Conservation (phyloP, 257 asterid species). For the Solanum rostratum region DNA sequence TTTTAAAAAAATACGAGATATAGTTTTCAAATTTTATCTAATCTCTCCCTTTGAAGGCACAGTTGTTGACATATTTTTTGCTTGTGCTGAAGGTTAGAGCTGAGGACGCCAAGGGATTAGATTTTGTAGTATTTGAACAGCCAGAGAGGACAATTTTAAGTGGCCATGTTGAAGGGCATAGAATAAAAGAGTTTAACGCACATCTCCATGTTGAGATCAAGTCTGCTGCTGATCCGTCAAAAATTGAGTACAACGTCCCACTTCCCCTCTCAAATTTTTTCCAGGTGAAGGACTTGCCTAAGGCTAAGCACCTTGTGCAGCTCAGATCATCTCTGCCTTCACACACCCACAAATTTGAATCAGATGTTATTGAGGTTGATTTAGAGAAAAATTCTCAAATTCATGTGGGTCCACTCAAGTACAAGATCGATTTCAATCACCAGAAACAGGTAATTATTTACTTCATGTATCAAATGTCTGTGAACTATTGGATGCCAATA, state of each 20-base stretch:
- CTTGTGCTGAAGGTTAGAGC: slow-evolving; percentile 42
- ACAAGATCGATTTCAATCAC: slow-evolving; percentile 46
- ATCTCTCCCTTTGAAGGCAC: neutral
- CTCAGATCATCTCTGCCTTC: slow-evolving; percentile 57
- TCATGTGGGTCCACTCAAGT: slow-evolving; percentile 76
- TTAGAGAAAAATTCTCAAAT: slow-evolving; percentile 49
- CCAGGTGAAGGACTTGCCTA: slow-evolving; percentile 89
- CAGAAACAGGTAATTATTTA: slow-evolving; percentile 58
- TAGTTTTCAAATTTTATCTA: neutral
- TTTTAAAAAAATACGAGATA: neutral
- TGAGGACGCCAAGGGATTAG: slow-evolving; percentile 52
- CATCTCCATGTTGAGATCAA: slow-evolving; percentile 69
- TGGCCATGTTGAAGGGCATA: slow-evolving; percentile 78
- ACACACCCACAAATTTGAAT: slow-evolving; percentile 44
- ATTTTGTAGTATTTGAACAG: slow-evolving; percentile 80
- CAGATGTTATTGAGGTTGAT: slow-evolving; percentile 76
- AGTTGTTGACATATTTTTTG: neutral
- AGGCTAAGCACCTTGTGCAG: slow-evolving; percentile 76
- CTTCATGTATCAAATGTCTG: neutral
- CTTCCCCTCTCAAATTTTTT: slow-evolving; percentile 86
- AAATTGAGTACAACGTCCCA: slow-evolving; percentile 67
- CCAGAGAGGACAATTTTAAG: slow-evolving; percentile 79
- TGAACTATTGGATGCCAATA: neutral
- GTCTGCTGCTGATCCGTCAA: slow-evolving; percentile 53
- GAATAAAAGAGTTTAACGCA: slow-evolving; percentile 50